A percentile compares a stretch with the other conserved stretches of the same genome.
These are phyloP conservation scores for Aspergillus sp. DNA, from an alignment of 2,329 filamentous ascomycete species.

Conservation along the genomic window DNA sequence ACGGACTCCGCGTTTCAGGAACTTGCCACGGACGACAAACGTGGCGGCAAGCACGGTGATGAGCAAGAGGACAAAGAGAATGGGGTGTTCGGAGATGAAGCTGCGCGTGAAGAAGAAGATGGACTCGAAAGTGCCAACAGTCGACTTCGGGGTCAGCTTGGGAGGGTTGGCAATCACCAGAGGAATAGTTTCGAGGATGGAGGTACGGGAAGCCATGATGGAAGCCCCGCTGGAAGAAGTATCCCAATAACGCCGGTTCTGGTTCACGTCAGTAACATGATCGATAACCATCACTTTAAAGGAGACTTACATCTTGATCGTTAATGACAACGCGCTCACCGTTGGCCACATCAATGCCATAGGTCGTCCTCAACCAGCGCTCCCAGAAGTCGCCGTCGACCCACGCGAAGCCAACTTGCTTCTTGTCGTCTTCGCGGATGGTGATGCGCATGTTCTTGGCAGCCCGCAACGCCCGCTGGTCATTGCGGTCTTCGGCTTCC, in stretches of 20 bases:
- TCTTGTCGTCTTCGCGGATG: constrained; percentile 82
- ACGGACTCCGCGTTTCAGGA: constrained; percentile 27
- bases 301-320: constrained; percentile 80
- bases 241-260: constrained; percentile 97
- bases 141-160: constrained; percentile 50
- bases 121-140: constrained; percentile 46
- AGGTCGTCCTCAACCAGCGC: constrained; percentile 92
- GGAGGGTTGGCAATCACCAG: constrained; percentile 50
- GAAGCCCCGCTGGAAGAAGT: constrained; percentile 82
- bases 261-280: constrained; percentile 29
- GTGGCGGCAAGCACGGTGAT: constrained; percentile 33
- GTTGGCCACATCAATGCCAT: constrained; percentile 80
- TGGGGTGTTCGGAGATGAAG: constrained; percentile 44
- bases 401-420: constrained; percentile 94
- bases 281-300: background rate
- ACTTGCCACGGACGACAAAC: constrained; percentile 33
- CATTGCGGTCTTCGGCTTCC: constrained; percentile 89
- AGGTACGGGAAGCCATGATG: constrained; percentile 85
- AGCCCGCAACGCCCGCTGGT: constrained; percentile 78
- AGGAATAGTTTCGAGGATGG: constrained; percentile 77
- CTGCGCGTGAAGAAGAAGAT: constrained; percentile 46
- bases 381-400: constrained; percentile 98
- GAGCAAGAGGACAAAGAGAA: constrained; percentile 42
- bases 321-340: constrained; percentile 95
- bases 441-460: constrained; percentile 91